Evolutionary conservation across 257 asterid species (phyloP).

Genomic region (Forsythia viridissima): DNA sequence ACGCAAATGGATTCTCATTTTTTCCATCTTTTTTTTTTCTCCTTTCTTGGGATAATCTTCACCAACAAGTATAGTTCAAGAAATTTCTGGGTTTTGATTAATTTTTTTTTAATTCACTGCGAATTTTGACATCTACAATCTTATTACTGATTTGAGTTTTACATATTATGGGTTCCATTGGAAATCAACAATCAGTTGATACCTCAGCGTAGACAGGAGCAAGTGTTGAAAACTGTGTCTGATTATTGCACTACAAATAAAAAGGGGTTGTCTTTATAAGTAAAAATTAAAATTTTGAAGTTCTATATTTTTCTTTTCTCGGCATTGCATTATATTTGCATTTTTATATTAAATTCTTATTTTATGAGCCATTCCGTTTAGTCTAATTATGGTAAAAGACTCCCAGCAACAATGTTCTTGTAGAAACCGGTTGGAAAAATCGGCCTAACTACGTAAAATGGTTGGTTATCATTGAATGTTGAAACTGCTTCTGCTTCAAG

Average conservation of each 20-base stretch:
- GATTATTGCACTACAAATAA: slow-evolving; percentile 39
- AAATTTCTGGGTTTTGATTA: neutral
- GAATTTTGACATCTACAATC: neutral
- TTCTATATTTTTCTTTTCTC: neutral
- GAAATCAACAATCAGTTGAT: slow-evolving; percentile 43
- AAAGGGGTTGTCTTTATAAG: neutral
- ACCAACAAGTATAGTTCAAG: slow-evolving; percentile 33
- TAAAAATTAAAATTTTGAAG: neutral
- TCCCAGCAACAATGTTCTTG: no score
- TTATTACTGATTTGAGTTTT: slow-evolving; percentile 24
- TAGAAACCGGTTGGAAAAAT: no score
- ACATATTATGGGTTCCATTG: slow-evolving; percentile 41
- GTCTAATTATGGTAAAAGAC: no score
- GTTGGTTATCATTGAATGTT: no score
- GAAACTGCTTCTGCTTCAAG: no score
- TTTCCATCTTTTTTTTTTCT: slow-evolving; percentile 39
- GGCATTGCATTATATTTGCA: neutral
- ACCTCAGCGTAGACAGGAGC: slow-evolving; percentile 41
- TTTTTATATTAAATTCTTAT: neutral
- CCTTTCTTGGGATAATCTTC: slow-evolving; percentile 48
- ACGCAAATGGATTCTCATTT: slow-evolving; percentile 54
- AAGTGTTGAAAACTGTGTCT: slow-evolving; percentile 51
- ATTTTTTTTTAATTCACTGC: neutral
- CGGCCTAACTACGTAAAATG: no score
- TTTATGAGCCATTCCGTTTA: neutral